phyloP scores from a whole-genome alignment of 345 rosid genomes.

The Geranium brycei region DNA sequence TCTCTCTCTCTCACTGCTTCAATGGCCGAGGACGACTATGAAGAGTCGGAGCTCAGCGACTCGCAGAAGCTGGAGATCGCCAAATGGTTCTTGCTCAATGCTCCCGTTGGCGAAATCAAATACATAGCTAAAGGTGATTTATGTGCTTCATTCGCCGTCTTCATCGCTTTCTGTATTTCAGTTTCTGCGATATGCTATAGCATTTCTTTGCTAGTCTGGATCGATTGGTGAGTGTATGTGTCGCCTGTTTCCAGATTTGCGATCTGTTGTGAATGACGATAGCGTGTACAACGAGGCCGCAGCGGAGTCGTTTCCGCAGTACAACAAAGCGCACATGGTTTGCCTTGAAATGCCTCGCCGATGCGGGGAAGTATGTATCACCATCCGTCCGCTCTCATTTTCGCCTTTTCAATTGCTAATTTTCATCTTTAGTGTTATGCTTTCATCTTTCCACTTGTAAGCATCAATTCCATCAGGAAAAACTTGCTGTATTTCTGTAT shows the following conservation, averaged over 20 bases:
- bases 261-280: slow-evolving; percentile 56
- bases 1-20: too few species aligned
- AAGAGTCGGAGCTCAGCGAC: slow-evolving; percentile 35
- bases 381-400: background rate
- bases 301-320: slow-evolving; percentile 64
- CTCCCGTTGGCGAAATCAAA: slow-evolving; percentile 96
- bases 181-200: background rate
- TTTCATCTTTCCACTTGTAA: too few species aligned
- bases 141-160: too few species aligned
- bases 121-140: slow-evolving; percentile 74
- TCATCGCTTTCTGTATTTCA: background rate
- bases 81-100: slow-evolving; percentile 92
- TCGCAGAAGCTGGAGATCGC: slow-evolving; percentile 92
- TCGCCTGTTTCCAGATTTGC: slow-evolving; percentile 42
- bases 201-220: too few species aligned
- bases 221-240: slow-evolving; percentile 1
- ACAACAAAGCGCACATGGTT: slow-evolving; percentile 85
- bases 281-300: slow-evolving; percentile 64
- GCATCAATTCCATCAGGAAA: too few species aligned
- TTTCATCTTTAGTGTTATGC: too few species aligned
- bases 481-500: too few species aligned
- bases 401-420: too few species aligned
- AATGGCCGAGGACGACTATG: slow-evolving; percentile 47
- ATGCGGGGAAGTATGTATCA: slow-evolving; percentile 54
- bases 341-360: slow-evolving; percentile 60